Percentiles rank a stretch among this genome's conserved stretches.
phyloP scores from a whole-genome alignment of 2,329 filamentous ascomycete species.

The Paramyrothecium sp. region DNA sequence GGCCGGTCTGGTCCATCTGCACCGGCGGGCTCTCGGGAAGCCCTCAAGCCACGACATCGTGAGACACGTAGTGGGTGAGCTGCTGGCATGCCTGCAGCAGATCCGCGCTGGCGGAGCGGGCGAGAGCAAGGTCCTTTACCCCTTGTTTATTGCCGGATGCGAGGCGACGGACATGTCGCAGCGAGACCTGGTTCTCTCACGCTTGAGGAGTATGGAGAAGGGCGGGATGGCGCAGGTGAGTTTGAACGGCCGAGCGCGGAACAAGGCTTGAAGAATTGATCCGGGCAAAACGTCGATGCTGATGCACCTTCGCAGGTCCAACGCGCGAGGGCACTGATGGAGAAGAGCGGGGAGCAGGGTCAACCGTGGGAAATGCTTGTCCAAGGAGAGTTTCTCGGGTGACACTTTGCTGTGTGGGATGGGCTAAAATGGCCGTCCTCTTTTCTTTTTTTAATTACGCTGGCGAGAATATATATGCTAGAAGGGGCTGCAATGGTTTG shows the following conservation, averaged over 20 bases:
- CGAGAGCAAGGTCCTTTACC: slow-evolving; percentile 74
- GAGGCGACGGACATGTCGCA: slow-evolving; percentile 60
- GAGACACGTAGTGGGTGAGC: slow-evolving; percentile 59
- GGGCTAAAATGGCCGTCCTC: too few relatives aligned
- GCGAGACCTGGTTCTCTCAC: slow-evolving; percentile 59
- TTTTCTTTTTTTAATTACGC: too few relatives aligned
- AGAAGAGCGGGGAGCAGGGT: slow-evolving; percentile 67
- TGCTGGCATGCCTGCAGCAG: slow-evolving; percentile 60
- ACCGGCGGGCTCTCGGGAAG: slow-evolving; percentile 69
- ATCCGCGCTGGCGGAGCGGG: slow-evolving; percentile 67
- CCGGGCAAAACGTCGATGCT: neutral
- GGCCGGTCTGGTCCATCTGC: slow-evolving; percentile 73
- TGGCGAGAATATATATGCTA: too few relatives aligned
- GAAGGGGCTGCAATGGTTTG: too few relatives aligned
- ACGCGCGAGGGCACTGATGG: slow-evolving; percentile 63
- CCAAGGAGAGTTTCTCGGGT: slow-evolving; percentile 67
- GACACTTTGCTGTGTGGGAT: slow-evolving; percentile 21
- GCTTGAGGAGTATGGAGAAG: slow-evolving; percentile 66
- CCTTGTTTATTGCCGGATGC: slow-evolving; percentile 80
- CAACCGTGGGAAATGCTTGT: slow-evolving; percentile 68
- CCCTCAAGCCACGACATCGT: slow-evolving; percentile 57
- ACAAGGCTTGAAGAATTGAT: neutral
- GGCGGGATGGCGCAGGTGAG: slow-evolving; percentile 75
- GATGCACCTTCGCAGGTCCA: slow-evolving; percentile 40
- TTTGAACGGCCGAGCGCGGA: neutral